A percentile compares a stretch with the other conserved stretches of the same genome.
Conservation (phyloP, 1,284 basidiomycete species). For the Cryptococcus sp. region DNA sequence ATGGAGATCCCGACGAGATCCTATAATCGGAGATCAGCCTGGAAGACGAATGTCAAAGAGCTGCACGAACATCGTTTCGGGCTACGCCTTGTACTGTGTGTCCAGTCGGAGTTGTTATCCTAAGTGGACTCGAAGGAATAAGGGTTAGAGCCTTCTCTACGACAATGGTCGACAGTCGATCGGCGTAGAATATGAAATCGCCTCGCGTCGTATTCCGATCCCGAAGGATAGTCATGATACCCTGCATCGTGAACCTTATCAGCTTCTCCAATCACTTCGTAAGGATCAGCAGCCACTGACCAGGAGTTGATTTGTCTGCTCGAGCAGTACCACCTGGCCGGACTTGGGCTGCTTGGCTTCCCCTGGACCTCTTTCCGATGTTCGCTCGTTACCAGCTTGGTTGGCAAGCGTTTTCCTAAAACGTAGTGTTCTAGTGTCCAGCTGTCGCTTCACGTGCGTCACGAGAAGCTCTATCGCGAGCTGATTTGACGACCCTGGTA, state of each 20-base stretch:
- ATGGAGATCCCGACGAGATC: constrained; percentile 49
- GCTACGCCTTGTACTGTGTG: constrained; percentile 64
- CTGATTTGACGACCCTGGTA: constrained; percentile 80
- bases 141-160: constrained; percentile 81
- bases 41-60: neutral
- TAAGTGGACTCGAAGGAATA: constrained; percentile 69
- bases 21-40: constrained; percentile 20
- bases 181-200: constrained; percentile 68
- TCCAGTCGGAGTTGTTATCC: constrained; percentile 69
- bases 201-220: constrained; percentile 69
- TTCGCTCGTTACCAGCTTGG: constrained; percentile 28
- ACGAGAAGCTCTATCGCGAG: constrained; percentile 88
- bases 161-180: constrained; percentile 80
- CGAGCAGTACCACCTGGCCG: constrained; percentile 61
- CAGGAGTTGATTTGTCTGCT: constrained; percentile 77
- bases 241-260: constrained; percentile 56
- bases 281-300: constrained; percentile 55
- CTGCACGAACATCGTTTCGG: constrained; percentile 57
- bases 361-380: constrained; percentile 9
- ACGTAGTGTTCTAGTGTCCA: constrained; percentile 71
- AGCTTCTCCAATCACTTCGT: neutral
- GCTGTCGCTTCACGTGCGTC: constrained; percentile 82
- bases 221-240: constrained; percentile 83
- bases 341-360: constrained; percentile 1
- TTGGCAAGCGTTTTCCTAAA: constrained; percentile 68